Conservation (phyloP, 2,329 filamentous ascomycete species). For the Ascochyta rabiei region DNA sequence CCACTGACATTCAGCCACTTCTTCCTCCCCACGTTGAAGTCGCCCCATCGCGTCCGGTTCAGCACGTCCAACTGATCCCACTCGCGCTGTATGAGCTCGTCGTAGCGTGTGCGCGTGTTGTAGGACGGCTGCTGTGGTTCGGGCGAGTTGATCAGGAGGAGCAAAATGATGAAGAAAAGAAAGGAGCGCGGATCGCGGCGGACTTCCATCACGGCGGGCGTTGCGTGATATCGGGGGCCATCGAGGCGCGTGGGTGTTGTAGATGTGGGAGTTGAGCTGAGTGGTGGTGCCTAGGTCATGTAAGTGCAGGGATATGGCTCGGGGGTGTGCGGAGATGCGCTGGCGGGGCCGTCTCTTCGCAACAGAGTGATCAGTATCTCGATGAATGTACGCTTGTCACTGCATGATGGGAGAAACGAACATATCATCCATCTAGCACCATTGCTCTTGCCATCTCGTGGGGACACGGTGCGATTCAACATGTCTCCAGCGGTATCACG, state of each 20-base stretch:
- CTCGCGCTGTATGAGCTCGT: slow-evolving; percentile 59
- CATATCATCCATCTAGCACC: too few species aligned
- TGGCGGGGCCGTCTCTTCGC: too few species aligned
- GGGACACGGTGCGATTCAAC: too few species aligned
- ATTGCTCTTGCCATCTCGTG: too few species aligned
- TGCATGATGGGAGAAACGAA: too few species aligned
- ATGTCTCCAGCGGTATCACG: not conserved
- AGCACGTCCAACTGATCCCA: slow-evolving; percentile 55
- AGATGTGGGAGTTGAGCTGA: not conserved
- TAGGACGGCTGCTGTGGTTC: slow-evolving; percentile 43
- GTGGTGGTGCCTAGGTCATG: slow-evolving; percentile 2
- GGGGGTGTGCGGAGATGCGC: slow-evolving; percentile 18
- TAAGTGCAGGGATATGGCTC: slow-evolving; percentile 14
- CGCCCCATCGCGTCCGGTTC: slow-evolving; percentile 50
- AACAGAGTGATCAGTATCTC: too few species aligned
- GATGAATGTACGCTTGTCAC: too few species aligned
- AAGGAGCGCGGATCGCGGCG: slow-evolving; percentile 46
- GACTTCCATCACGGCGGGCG: slow-evolving; percentile 44
- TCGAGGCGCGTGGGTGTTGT: slow-evolving; percentile 8
- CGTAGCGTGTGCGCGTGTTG: slow-evolving; percentile 44
- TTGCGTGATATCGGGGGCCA: slow-evolving; percentile 4
- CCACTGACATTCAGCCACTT: slow-evolving; percentile 70
- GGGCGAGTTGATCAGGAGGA: slow-evolving; percentile 47
- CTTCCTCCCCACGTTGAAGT: slow-evolving; percentile 54
- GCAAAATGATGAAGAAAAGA: slow-evolving; percentile 46